A percentile compares a stretch with the other conserved stretches of the same genome.
These are phyloP conservation scores for Mortierella sp. DNA, from an alignment of 371 early-diverging fungal genomes.

Conservation along the genomic window DNA sequence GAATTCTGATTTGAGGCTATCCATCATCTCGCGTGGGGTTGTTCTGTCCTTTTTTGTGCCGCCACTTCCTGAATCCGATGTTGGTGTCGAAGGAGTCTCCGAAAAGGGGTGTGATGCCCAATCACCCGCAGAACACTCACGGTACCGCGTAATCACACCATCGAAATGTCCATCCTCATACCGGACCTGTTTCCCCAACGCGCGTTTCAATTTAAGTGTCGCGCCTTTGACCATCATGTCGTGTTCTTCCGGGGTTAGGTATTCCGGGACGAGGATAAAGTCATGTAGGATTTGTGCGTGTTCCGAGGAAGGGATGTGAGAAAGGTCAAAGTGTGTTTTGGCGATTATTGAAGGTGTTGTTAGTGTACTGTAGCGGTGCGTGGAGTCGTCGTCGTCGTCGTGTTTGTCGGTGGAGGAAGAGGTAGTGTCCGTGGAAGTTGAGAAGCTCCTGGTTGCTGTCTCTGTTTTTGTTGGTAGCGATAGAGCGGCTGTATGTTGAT, in stretches of 20 bases:
- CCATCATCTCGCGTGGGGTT: constrained; percentile 38
- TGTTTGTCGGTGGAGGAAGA: neutral
- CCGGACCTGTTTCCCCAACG: constrained; percentile 57
- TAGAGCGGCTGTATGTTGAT: neutral
- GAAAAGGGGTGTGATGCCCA: constrained; percentile 33
- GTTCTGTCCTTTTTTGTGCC: constrained; percentile 15
- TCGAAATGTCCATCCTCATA: constrained; percentile 71
- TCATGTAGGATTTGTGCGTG: constrained; percentile 46
- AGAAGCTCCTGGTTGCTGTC: neutral
- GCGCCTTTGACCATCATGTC: constrained; percentile 57
- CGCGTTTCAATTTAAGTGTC: constrained; percentile 63
- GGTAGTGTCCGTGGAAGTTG: neutral
- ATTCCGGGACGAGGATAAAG: constrained; percentile 64
- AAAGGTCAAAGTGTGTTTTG: constrained; percentile 35
- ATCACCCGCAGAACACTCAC: constrained; percentile 61
- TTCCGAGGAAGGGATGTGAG: constrained; percentile 26
- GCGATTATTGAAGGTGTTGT: constrained; percentile 24
- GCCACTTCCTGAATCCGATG: neutral
- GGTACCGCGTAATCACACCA: constrained; percentile 65
- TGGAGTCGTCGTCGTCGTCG: neutral
- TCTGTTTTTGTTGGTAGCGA: neutral
- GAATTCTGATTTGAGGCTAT: constrained; percentile 43
- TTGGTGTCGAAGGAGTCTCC: neutral
- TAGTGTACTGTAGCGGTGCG: constrained; percentile 12
- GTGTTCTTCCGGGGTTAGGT: constrained; percentile 61